Conservation (phyloP, 2,329 filamentous ascomycete species). For the Neopestalotiopsis sp. region DNA sequence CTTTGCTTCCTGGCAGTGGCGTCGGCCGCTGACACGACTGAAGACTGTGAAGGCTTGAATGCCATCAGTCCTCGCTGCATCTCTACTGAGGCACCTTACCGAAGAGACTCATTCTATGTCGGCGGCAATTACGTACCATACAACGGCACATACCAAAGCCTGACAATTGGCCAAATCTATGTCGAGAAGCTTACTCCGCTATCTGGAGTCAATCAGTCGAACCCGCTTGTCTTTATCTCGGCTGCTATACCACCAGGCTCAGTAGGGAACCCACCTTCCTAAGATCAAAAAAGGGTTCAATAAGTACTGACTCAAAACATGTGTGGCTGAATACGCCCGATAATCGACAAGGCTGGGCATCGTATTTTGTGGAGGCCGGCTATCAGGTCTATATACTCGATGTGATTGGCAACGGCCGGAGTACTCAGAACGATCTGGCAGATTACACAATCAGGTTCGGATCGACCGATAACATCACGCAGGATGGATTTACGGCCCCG, state of each 20-base stretch:
- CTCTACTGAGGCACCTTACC: conserved; percentile 22
- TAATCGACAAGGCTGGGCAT: conserved; percentile 50
- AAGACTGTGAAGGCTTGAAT: conserved; percentile 22
- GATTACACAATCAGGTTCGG: conserved; percentile 26
- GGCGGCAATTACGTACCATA: conserved; percentile 17
- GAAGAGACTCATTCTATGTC: conserved; percentile 17
- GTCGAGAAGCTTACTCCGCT: conserved; percentile 20
- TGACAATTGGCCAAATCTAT: conserved; percentile 15
- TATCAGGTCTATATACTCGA: conserved; percentile 49
- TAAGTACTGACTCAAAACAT: conserved; percentile 27
- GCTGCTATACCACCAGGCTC: conserved; percentile 15
- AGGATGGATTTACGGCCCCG: conserved; percentile 33
- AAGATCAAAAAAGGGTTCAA: not conserved
- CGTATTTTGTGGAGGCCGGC: conserved; percentile 48
- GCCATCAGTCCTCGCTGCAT: conserved; percentile 23
- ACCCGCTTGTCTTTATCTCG: conserved; percentile 18
- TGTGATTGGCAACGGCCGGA: conserved; percentile 29
- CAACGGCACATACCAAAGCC: not conserved
- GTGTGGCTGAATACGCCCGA: conserved; percentile 53
- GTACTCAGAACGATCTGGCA: conserved; percentile 25
- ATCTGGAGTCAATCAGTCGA: conserved; percentile 8
- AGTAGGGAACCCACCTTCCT: not conserved
- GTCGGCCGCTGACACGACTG: not conserved
- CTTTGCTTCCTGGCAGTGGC: not conserved
- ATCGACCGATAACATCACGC: conserved; percentile 28